Evolutionary conservation across 306 rosid genomes (phyloP).

Genomic region (Mimosa bimucronata): DNA sequence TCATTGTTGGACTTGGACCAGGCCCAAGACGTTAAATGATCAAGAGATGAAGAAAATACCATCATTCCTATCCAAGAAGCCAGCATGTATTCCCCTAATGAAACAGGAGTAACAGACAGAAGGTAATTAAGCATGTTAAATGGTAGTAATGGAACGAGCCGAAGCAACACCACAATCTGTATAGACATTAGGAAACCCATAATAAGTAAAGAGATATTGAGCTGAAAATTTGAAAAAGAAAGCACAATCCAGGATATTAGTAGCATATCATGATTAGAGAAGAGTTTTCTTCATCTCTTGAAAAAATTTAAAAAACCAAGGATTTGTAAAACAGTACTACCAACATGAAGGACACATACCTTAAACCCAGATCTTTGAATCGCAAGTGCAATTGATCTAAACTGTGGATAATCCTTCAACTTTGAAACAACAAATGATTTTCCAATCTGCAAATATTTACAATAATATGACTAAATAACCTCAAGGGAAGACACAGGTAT

Average conservation of each 20-base stretch:
- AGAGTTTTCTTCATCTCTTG: slow-evolving; percentile 4
- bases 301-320: background rate
- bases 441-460: slow-evolving; percentile 72
- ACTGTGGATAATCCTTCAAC: slow-evolving; percentile 95
- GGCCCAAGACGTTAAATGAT: slow-evolving; percentile 27
- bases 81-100: slow-evolving; percentile 79
- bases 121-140: slow-evolving; percentile 92
- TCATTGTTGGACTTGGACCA: slow-evolving; percentile 17
- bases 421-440: slow-evolving; percentile 82
- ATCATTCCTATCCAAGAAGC: slow-evolving; percentile 99
- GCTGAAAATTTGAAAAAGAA: slow-evolving; percentile 11
- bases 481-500: slow-evolving; percentile 13
- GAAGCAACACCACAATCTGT: slow-evolving; percentile 92
- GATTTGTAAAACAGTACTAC: slow-evolving; percentile 7
- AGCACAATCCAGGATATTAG: slow-evolving; percentile 14
- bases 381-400: slow-evolving; percentile 85
- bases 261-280: background rate
- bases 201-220: background rate
- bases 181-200: slow-evolving; percentile 18
- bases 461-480: slow-evolving; percentile 30
- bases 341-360: slow-evolving; percentile 51
- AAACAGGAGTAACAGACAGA: slow-evolving; percentile 89
- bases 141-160: slow-evolving; percentile 96
- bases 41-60: slow-evolving; percentile 59
- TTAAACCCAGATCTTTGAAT: slow-evolving; percentile 78